phyloP scores from a whole-genome alignment of 2,329 filamentous ascomycete species.

The Ascosphaera pollenicola region DNA sequence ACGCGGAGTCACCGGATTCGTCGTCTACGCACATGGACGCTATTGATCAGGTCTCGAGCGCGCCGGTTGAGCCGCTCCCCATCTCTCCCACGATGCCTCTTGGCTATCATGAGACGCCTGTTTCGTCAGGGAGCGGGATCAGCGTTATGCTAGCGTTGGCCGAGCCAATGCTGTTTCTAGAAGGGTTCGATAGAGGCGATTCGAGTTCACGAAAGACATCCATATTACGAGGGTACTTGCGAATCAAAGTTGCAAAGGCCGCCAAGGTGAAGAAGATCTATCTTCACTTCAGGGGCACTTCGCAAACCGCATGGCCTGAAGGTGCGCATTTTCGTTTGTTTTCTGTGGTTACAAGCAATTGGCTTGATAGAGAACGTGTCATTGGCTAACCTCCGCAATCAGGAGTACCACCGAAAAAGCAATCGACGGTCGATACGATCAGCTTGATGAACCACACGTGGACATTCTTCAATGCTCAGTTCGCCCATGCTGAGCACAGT shows the following conservation, averaged over 20 bases:
- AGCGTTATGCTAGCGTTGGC: slow-evolving; percentile 24
- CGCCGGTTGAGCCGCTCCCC: slow-evolving; percentile 7
- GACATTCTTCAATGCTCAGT: slow-evolving; percentile 67
- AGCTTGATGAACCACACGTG: slow-evolving; percentile 71
- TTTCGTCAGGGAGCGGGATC: slow-evolving; percentile 27
- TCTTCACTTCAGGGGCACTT: slow-evolving; percentile 64
- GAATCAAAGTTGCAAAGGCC: slow-evolving; percentile 64
- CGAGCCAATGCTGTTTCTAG: slow-evolving; percentile 26
- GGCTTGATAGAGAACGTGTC: too few relatives aligned
- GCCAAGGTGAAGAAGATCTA: slow-evolving; percentile 85
- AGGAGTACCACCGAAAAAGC: slow-evolving; percentile 71
- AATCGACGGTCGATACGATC: slow-evolving; percentile 64
- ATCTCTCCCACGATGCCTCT: slow-evolving; percentile 11
- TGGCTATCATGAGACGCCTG: slow-evolving; percentile 23
- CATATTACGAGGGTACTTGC: slow-evolving; percentile 64
- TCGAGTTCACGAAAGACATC: slow-evolving; percentile 45
- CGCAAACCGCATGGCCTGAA: slow-evolving; percentile 89
- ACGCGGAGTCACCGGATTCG: slow-evolving; percentile 8
- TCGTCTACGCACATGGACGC: slow-evolving; percentile 5
- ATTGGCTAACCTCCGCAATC: too few relatives aligned
- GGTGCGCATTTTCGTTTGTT: slow-evolving; percentile 31
- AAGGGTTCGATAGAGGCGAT: slow-evolving; percentile 26
- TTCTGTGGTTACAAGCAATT: too few relatives aligned
- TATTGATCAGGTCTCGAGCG: slow-evolving; percentile 6
- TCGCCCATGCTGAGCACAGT: slow-evolving; percentile 34